Evolutionary conservation across 345 rosid species (phyloP).

Genomic region (Bruguiera sexangula): DNA sequence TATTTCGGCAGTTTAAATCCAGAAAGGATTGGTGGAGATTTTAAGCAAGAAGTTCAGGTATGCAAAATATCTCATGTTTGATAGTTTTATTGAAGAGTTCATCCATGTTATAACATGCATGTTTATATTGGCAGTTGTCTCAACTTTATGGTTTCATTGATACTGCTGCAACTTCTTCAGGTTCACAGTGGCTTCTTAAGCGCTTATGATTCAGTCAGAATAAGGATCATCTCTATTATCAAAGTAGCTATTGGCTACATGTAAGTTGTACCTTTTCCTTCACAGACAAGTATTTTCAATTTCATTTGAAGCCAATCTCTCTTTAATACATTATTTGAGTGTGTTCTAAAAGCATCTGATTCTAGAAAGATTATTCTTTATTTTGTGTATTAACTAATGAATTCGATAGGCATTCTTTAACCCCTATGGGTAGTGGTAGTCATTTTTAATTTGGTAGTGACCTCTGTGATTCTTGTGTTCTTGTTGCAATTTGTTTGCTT

Average conservation of each 20-base stretch:
- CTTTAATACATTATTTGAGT: neutral
- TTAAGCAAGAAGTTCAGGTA: constrained; percentile 92
- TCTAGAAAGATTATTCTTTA: too few relatives aligned
- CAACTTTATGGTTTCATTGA: constrained; percentile 1
- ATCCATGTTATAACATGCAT: neutral
- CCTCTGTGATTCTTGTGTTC: too few relatives aligned
- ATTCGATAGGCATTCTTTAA: too few relatives aligned
- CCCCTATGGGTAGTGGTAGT: too few relatives aligned
- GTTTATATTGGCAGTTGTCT: neutral
- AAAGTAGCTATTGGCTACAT: constrained; percentile 56
- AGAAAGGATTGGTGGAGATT: constrained; percentile 91
- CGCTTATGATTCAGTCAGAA: constrained; percentile 89
- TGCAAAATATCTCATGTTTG: constrained; percentile 9
- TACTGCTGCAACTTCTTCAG: constrained; percentile 39
- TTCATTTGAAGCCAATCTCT: neutral
- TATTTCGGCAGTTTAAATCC: constrained; percentile 63
- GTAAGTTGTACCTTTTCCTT: constrained; percentile 43
- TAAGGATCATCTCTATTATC: constrained; percentile 68
- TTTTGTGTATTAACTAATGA: too few relatives aligned
- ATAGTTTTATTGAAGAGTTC: neutral
- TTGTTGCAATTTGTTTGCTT: too few relatives aligned
- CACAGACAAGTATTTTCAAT: neutral
- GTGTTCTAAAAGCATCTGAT: too few relatives aligned
- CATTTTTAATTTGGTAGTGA: too few relatives aligned
- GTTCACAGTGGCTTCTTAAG: constrained; percentile 88